Evolutionary conservation across 345 rosid genomes (phyloP), one percentile per base, ranked within the genome.

Genomic region (Gossypium longicalyx): DNA sequence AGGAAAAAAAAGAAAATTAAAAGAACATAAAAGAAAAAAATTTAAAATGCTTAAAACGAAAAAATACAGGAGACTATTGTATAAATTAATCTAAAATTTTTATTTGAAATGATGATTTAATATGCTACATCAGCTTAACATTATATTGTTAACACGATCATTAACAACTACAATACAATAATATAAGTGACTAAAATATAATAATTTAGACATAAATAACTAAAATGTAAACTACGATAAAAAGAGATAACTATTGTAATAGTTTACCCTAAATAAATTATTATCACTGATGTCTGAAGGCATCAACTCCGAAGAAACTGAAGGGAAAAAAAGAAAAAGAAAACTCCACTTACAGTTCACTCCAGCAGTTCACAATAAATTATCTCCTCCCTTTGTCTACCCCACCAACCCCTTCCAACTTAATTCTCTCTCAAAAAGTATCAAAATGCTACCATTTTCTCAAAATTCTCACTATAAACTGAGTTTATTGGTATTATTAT

Each of bases 111-210:
- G 0, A 29, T 3, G 0, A 29, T 29, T 29, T 29, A 29, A 29
- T 2, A 29, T 29, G 34, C 0, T 0, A 29, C 34, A 0, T 29
- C 4, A 29, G 0, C 0, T 29, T 29, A 29, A 29, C 0, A 0
- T 29, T 29, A 29, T 0, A 29, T 0, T 27, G 34, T 27, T 3
- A 27, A 3, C 4, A 27, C 34, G 0, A 27, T 0, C 3, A 27
- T 27, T 27, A 27, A 27, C 3, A 4, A 3, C 0, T 27, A 27
- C 4, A 27, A 3, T 0, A 0, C 34, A 0, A 27, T 27, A 25
- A 27, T 27, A 0, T 0, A 27, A 27, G 3, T 29, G 4, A 3
- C 34, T 29, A 3, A 29, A 29, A 29, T 0, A 0, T 29, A 29
- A 29, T 0, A 29, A 29, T 29, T 29, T 0, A 29, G 3, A 0